Evolutionary conservation across 1,284 basidiomycete species (phyloP), one percentile per base, ranked within the genome.

Genomic region (Mycena sp.): DNA sequence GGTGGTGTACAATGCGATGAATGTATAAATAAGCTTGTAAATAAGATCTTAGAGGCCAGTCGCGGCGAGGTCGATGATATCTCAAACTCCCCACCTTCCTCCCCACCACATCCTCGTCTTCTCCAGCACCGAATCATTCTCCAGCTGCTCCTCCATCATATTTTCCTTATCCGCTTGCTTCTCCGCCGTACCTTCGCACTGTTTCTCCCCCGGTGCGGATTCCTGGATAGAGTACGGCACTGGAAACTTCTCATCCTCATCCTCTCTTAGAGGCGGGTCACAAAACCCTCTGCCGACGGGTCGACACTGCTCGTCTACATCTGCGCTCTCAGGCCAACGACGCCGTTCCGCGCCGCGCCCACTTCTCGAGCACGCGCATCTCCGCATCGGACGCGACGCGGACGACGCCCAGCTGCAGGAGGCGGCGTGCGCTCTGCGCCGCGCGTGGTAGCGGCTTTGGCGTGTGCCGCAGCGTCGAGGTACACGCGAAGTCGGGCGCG

Each of bases 351-450:
- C 41, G 4, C 3, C 57, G 25, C 21, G 57, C 56, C 57, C 62
- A 64, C 46, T 59, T 64, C 25, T 60, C 6, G 14, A 59, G 17
- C 29, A 59, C 52, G 10, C 50, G 57, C 38, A 59, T 17, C 57
- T 60, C 62, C 30, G 57, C 57, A 10, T 37, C 45, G 19, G 62
- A 50, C 52, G 50, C 56, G 40, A 59, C 56, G 12, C 11, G 26
- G 37, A n/a, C 26, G 29, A 29, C 45, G 37, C 62, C 57, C 12
- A 41, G 30, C 46, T 59, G 52, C 3, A 59, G 51, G 2, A 59
- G 52, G 4, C 45, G 29, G 16, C 57, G 62, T 29, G 57, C 62
- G 37, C 54, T 5, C 29, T 49, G 51, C 12, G 21, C 26, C 37
- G 52, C 43, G 52, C 59, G 29, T 17, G 59, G 59, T 17, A 59